Conservation (phyloP, 2,329 filamentous ascomycete species). For the Paracorniculantispora psalliotae region DNA sequence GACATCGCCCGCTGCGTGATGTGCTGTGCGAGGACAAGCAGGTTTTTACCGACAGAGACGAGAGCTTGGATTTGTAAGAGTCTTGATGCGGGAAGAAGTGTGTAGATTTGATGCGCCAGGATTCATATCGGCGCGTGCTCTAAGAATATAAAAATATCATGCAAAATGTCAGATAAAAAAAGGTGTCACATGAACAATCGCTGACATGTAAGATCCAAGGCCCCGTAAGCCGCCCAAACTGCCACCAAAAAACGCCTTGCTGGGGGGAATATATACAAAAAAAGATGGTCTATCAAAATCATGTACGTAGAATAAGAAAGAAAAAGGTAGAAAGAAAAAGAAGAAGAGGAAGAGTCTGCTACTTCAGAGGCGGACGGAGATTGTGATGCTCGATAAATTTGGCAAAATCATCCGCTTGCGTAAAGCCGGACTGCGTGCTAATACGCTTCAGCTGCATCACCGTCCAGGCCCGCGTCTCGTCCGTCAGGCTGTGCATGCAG, state of each 20-base stretch:
- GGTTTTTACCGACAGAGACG: no score
- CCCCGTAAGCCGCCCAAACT: not conserved
- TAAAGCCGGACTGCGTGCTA: slow-evolving; percentile 11
- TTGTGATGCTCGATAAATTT: slow-evolving; percentile 10
- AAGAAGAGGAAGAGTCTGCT: not conserved
- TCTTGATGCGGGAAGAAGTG: not conserved
- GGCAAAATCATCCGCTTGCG: slow-evolving; percentile 12
- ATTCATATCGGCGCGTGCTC: not conserved
- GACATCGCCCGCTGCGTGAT: not conserved
- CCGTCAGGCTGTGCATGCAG: slow-evolving; percentile 14
- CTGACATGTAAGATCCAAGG: slow-evolving; percentile 1
- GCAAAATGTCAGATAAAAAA: not conserved
- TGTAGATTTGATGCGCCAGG: not conserved
- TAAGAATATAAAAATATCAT: not conserved
- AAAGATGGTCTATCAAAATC: not conserved
- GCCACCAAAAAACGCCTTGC: not conserved
- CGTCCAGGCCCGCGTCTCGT: slow-evolving; percentile 13
- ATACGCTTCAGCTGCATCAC: slow-evolving; percentile 11
- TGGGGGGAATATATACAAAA: not conserved
- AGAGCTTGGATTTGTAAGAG: no score
- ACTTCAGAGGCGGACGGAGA: slow-evolving; percentile 12
- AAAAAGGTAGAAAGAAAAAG: not conserved
- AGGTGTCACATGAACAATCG: not conserved
- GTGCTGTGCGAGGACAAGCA: no score
- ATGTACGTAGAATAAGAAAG: not conserved